Conservation (phyloP, 129 eudicot genomes). For the Erigeron canadensis region DNA sequence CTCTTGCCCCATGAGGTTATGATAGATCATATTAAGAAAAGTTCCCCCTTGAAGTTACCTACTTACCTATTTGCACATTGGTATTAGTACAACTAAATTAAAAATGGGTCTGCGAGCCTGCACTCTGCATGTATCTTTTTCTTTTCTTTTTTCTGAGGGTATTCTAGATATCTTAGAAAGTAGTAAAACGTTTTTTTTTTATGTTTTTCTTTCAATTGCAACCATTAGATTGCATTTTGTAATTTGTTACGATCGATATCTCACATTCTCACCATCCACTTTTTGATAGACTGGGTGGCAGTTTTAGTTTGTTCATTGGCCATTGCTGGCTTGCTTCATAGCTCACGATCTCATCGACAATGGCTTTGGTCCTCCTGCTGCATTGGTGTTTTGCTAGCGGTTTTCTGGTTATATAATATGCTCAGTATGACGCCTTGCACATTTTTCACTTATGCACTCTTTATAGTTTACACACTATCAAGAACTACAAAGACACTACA, state of each 20-base stretch:
- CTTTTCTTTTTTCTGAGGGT: constrained; percentile 1
- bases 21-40: not conserved
- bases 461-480: not conserved
- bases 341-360: constrained; percentile 50
- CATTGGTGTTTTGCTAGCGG: constrained; percentile 54
- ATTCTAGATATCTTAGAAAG: not conserved
- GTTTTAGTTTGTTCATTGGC: constrained; percentile 57
- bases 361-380: constrained; percentile 76
- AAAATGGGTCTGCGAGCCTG: too few species aligned
- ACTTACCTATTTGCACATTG: not conserved
- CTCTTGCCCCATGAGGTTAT: not conserved
- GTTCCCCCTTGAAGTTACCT: too few species aligned
- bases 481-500: constrained; percentile 5
- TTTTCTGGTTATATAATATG: constrained; percentile 87
- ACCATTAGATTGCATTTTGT: constrained; percentile 5
- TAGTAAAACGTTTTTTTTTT: not conserved
- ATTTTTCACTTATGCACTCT: not conserved
- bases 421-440: constrained; percentile 34
- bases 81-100: not conserved
- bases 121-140: not conserved
- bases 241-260: not conserved
- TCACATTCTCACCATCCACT: not conserved
- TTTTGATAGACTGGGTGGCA: constrained; percentile 66
- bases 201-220: not conserved
- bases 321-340: constrained; percentile 61